A percentile compares a stretch with the other conserved stretches of the same genome.
These are phyloP conservation scores for Alternaria sp. DNA, from an alignment of 2,329 filamentous ascomycete genomes.

Conservation along the genomic window DNA sequence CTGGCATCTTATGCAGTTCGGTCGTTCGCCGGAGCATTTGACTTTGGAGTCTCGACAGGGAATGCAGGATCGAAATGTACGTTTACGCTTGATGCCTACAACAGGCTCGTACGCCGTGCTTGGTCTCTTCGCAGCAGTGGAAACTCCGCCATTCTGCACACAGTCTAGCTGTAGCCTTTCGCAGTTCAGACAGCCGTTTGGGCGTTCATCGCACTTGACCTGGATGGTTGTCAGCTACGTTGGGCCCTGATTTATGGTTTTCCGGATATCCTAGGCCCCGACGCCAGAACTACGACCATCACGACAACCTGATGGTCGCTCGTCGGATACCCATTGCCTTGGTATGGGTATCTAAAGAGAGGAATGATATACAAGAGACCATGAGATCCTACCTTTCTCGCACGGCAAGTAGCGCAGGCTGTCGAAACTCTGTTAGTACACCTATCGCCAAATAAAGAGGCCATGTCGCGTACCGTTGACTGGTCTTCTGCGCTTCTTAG, in stretches of 20 bases:
- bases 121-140: constrained; percentile 20
- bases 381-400: constrained; percentile 19
- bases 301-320: background rate
- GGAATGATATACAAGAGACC: background rate
- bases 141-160: constrained; percentile 31
- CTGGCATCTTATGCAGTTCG: constrained; percentile 36
- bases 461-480: constrained; percentile 28
- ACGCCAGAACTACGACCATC: background rate
- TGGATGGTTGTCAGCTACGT: constrained; percentile 14
- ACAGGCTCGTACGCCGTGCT: constrained; percentile 24
- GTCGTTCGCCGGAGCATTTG: constrained; percentile 41
- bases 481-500: constrained; percentile 34
- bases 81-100: constrained; percentile 39
- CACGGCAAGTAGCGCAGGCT: constrained; percentile 28
- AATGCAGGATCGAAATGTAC: constrained; percentile 40
- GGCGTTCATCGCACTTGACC: constrained; percentile 43
- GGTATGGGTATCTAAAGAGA: background rate
- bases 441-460: background rate
- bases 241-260: background rate
- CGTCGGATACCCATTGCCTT: background rate
- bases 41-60: constrained; percentile 41
- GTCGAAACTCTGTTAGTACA: constrained; percentile 8
- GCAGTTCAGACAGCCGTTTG: constrained; percentile 40
- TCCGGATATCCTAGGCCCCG: background rate
- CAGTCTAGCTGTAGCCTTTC: constrained; percentile 37